phyloP scores from a whole-genome alignment of 441 rosid genomes.

The Adansonia rubrostipa region DNA sequence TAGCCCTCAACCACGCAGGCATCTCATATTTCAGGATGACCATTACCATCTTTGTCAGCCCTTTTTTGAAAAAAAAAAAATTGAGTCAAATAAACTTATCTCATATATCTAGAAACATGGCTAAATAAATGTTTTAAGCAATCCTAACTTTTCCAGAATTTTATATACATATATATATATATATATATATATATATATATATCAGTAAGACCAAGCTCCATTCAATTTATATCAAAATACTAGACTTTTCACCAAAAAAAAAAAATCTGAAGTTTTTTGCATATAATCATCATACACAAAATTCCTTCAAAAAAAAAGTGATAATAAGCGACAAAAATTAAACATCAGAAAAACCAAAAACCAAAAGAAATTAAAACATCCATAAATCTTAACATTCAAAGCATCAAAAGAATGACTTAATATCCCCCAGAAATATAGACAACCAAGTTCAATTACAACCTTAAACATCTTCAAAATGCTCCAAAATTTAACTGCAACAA shows the following conservation, averaged over 20 bases:
- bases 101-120: neutral
- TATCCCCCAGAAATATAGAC: constrained; percentile 3
- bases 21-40: constrained; percentile 6
- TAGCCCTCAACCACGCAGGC: neutral
- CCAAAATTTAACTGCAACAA: constrained; percentile 20
- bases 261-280: neutral
- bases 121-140: neutral
- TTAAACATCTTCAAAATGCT: constrained; percentile 9
- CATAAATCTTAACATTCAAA: constrained; percentile 13
- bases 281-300: neutral
- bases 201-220: neutral
- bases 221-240: neutral
- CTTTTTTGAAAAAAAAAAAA: neutral
- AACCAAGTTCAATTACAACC: constrained; percentile 33
- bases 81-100: neutral
- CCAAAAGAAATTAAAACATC: neutral
- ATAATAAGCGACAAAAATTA: neutral
- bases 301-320: neutral
- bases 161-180: too few species aligned
- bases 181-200: too few species aligned
- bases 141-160: neutral
- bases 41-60: neutral
- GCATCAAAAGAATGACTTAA: neutral
- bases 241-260: neutral
- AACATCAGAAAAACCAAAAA: neutral